Conservation (phyloP, 179 eudicot species). For the Beta macrorhiza region DNA sequence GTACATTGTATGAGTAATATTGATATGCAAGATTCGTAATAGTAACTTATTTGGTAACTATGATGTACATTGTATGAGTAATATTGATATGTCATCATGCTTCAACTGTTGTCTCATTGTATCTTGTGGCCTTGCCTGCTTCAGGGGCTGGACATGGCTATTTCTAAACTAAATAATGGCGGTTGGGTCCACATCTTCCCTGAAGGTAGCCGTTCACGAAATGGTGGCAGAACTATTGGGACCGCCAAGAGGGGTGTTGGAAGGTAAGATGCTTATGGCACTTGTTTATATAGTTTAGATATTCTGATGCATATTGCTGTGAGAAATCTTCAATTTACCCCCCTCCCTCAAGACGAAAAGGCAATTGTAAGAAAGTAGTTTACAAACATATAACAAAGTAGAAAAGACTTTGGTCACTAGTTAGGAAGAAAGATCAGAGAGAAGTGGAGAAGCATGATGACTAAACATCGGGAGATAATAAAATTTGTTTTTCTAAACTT, state of each 20-base stretch:
- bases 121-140: conserved; percentile 1
- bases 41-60: not conserved
- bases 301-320: not conserved
- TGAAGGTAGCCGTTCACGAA: conserved; percentile 92
- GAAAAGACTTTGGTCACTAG: not conserved
- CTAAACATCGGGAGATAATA: not conserved
- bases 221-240: conserved; percentile 85
- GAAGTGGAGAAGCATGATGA: too few species aligned
- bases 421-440: not conserved
- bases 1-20: not conserved
- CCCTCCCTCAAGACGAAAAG: not conserved
- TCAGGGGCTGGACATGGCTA: conserved; percentile 91
- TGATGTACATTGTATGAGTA: not conserved
- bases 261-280: conserved; percentile 43
- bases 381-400: too few species aligned
- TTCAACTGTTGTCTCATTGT: conserved; percentile 2
- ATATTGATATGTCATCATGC: conserved; percentile 5
- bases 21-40: not conserved
- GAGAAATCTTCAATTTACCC: not conserved
- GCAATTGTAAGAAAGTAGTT: not conserved
- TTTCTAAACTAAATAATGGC: conserved; percentile 79
- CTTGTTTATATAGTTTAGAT: not conserved
- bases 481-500: not conserved
- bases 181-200: conserved; percentile 99
- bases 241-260: conserved; percentile 80